Evolutionary conservation across 2,329 filamentous ascomycete species (phyloP), one percentile per base, ranked within the genome.

Genomic region (Camillea tinctor): DNA sequence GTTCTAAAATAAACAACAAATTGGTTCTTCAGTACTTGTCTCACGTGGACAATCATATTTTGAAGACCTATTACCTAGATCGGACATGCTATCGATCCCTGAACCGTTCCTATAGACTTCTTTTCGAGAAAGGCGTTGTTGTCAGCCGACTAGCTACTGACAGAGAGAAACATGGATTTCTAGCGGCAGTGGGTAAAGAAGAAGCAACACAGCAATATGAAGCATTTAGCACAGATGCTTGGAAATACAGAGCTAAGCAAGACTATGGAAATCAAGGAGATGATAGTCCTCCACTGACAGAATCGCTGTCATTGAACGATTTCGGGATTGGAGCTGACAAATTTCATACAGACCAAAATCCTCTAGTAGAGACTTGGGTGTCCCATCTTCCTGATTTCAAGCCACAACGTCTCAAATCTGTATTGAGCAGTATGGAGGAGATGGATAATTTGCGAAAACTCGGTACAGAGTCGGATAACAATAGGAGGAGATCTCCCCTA

Each of bases 41-140:
- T 3, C 61, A 66, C 22, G 64, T 60, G 1, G 40, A 56, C 4
- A 61, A 51, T 13, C 8, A 40, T 1, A 50, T 56, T 20, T 55
- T 68, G 1, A 61, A 19, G 22, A 66, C 58, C 15, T 68, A 66
- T 53, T 65, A 67, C 54, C 26, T 71, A 1, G 69, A 71, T 22
- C 66, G 66, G 44, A 54, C 50, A 17, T 58, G 24, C 52, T 64
- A 66, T 49, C 40, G 1, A 2, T 54, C 51, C 20, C 30, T n/a
- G 1, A 8, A 50, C 3, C 24, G 7, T 4, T 40, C n/a, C 1
- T 71, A 71, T 21, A 48, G 58, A 24, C 50, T 9, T 3, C 51
- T 71, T 15, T 67, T 69, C 23, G 54, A 60, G 19, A 60, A 57
- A 19, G 55, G 56, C 15, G 58, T 56, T 5, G 49, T 60, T 4